These are phyloP conservation scores for Triticum aestivum DNA, from an alignment of 176 grass and related monocot species.

Conservation along the genomic window IWGSC_CS_RefSeq_v2.1 NC_057811.1:439226715-439227214, in stretches of 20 bases:
- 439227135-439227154: constrained; percentile 25
- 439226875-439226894: constrained; percentile 42
- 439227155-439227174: background rate
- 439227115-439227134: background rate
- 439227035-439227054: background rate
- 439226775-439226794: constrained; percentile 12
- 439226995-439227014: background rate
- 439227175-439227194: constrained; percentile 3
- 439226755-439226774: constrained; percentile 73
- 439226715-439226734: constrained; percentile 77
- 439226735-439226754: constrained; percentile 80
- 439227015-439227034: background rate
- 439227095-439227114: background rate
- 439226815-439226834: background rate
- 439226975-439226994: background rate
- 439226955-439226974: background rate
- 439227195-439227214: background rate
- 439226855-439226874: constrained; percentile 56
- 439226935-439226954: constrained; percentile 21
- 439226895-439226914: constrained; percentile 56
- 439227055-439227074: background rate
- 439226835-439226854: constrained; percentile 22
- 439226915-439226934: constrained; percentile 12
- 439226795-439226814: background rate
- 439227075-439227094: background rate